Evolutionary conservation across 2,329 filamentous ascomycete genomes (phyloP), one percentile per base, ranked within the genome.

Genomic region (Scedosporium boydii): DNA sequence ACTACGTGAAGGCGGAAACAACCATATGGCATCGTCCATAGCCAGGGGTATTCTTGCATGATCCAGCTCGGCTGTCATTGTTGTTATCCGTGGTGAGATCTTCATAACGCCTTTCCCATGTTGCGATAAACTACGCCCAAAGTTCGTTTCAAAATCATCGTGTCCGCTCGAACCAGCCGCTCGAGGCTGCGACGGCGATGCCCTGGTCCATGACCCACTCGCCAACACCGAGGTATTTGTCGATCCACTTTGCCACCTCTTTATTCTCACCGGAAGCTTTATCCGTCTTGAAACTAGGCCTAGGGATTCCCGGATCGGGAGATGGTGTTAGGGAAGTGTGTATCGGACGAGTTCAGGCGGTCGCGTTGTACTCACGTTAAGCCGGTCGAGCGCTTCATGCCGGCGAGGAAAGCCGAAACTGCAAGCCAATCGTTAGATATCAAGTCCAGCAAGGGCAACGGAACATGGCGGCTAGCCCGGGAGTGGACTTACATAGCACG

Each of bases 171-270:
- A 99, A 99, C 77, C 87, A 99, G 64, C 88, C 84, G 72, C 90
- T 96, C 58, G 89, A 88, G 51, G 91, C 89, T 73, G 96, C 90
- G 63, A 98, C 85, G 48, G 93, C 93, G 38, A 98, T 91, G 34
- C 92, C 96, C 79, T 96, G 90, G 76, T 99, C 95, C 92, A 99
- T 96, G 67, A 97, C 90, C 86, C 92, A 96, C 80, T 99, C 95
- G 69, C 95, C 95, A 18, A 97, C 88, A 66, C 91, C 91, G 53
- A 98, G 86, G 75, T 98, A 98, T 74, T 89, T 93, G 71, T 93
- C 89, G 68, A 98, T 86, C 92, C 93, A 98, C 71, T 87, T 88
- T 73, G 89, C 88, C 68, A 95, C 76, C 66, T 93, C 88, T 74
- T 91, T 90, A 75, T 87, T 93, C 63, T 96, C 91, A 73, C 81